These are phyloP conservation scores for Phtheirospermum japonicum DNA, from an alignment of 257 asterid genomes.

Conservation along the genomic window DNA sequence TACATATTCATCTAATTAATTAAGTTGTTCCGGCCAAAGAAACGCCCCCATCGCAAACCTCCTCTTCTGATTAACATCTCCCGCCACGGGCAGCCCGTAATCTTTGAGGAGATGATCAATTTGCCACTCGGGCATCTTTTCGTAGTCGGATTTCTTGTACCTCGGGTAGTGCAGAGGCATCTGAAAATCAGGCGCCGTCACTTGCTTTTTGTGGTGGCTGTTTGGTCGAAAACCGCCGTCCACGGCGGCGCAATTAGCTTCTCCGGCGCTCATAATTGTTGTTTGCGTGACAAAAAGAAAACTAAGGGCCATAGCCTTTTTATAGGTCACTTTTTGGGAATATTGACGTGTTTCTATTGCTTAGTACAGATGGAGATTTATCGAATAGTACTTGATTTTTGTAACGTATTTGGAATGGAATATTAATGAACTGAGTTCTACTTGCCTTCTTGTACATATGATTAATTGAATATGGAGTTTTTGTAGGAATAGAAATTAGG, in stretches of 20 bases:
- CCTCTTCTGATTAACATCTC: slow-evolving; percentile 42
- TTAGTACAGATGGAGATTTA: too few relatives aligned
- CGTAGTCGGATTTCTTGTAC: slow-evolving; percentile 43
- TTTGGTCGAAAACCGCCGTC: slow-evolving; percentile 17
- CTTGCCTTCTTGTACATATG: background rate
- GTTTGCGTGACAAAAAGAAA: background rate
- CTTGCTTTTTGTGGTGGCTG: slow-evolving; percentile 11
- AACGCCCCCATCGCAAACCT: slow-evolving; percentile 54
- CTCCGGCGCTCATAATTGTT: slow-evolving; percentile 21
- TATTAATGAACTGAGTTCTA: background rate
- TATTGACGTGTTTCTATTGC: background rate
- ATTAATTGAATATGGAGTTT: too few relatives aligned
- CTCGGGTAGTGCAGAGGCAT: slow-evolving; percentile 51
- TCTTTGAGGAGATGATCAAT: slow-evolving; percentile 35
- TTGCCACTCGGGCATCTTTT: slow-evolving; percentile 48
- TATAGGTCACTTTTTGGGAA: background rate
- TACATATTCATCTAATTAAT: background rate
- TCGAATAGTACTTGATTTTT: background rate
- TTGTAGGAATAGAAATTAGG: background rate
- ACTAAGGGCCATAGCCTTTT: too few relatives aligned
- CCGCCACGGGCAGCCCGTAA: slow-evolving; percentile 45
- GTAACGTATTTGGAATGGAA: background rate
- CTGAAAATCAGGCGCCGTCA: slow-evolving; percentile 22
- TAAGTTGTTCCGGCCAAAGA: slow-evolving; percentile 43
- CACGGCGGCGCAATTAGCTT: slow-evolving; percentile 22